Evolutionary conservation across 345 rosid species (phyloP).

Genomic region (Kandelia obovata): DNA sequence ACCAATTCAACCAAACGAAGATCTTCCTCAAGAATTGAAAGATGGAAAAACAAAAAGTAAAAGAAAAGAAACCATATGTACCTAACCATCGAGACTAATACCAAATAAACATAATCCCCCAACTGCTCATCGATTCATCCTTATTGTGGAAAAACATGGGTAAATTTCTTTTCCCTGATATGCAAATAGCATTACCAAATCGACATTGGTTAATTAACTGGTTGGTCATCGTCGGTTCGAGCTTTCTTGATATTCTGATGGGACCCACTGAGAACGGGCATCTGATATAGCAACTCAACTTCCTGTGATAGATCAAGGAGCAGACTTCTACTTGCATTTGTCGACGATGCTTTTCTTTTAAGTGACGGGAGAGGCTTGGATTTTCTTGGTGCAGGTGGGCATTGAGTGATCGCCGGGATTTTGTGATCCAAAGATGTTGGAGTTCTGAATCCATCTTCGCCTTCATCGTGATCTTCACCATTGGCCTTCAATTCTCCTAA

Average conservation of each 20-base stretch:
- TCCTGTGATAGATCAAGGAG: slow-evolving; percentile 43
- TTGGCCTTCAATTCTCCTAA: slow-evolving; percentile 6
- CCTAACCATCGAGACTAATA: neutral
- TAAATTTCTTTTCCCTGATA: too few relatives aligned
- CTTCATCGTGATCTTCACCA: neutral
- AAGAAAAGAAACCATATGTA: too few relatives aligned
- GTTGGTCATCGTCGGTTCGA: slow-evolving; percentile 31
- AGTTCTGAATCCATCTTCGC: slow-evolving; percentile 28
- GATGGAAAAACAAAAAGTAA: neutral
- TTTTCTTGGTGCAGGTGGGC: slow-evolving; percentile 29
- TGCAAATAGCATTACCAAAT: slow-evolving; percentile 3
- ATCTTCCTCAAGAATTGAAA: neutral
- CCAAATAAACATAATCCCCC: neutral
- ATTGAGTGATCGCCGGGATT: slow-evolving; percentile 19
- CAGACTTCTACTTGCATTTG: slow-evolving; percentile 9
- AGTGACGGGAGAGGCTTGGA: slow-evolving; percentile 5
- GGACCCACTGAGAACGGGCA: slow-evolving; percentile 2
- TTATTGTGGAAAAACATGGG: too few relatives aligned
- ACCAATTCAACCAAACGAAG: slow-evolving; percentile 6
- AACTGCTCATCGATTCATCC: neutral
- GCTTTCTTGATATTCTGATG: slow-evolving; percentile 54
- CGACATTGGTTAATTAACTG: neutral
- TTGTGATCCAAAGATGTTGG: slow-evolving; percentile 22
- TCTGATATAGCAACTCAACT: slow-evolving; percentile 45
- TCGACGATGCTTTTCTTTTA: slow-evolving; percentile 31